A percentile compares a stretch with the other conserved stretches of the same genome.
Evolutionary conservation across 176 grass and related monocot species (phyloP).

Genomic region (Saccharum spontaneum): DNA sequence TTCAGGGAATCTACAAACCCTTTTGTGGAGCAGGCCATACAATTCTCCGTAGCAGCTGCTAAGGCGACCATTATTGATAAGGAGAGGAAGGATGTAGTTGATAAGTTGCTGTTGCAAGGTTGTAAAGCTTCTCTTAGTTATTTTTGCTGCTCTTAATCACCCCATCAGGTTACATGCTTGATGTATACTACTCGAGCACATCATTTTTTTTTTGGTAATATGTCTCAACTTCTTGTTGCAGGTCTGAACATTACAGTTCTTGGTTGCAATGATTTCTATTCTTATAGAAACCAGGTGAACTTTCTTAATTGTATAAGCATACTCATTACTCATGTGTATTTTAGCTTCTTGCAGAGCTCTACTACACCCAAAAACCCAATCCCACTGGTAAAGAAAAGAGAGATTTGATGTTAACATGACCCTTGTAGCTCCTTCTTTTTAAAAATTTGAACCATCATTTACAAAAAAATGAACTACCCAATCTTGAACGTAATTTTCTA

Average conservation of each 20-base stretch:
- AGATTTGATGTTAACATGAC: not conserved
- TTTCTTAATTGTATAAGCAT: conserved; percentile 15
- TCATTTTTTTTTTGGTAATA: not conserved
- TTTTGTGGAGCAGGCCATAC: conserved; percentile 94
- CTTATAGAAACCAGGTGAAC: conserved; percentile 82
- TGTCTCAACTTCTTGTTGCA: conserved; percentile 31
- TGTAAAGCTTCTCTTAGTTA: conserved; percentile 5
- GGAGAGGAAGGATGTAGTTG: conserved; percentile 55
- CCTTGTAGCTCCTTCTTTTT: conserved; percentile 24
- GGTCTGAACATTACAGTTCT: conserved; percentile 82
- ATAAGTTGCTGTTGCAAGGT: conserved; percentile 88
- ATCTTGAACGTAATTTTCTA: conserved; percentile 20
- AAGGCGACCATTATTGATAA: conserved; percentile 53
- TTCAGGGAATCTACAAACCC: conserved; percentile 67
- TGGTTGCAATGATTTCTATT: conserved; percentile 97
- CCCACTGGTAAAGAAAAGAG: conserved; percentile 10
- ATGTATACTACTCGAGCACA: not conserved
- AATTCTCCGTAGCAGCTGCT: conserved; percentile 69
- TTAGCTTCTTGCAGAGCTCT: not conserved
- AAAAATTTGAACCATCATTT: not conserved
- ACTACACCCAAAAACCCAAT: not conserved
- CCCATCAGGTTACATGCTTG: not conserved
- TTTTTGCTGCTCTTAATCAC: not conserved
- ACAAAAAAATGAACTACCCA: not conserved
- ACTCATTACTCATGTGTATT: conserved; percentile 6